Conservation (phyloP, 2,329 filamentous ascomycete genomes). For the Pseudogymnoascus sp. region DNA sequence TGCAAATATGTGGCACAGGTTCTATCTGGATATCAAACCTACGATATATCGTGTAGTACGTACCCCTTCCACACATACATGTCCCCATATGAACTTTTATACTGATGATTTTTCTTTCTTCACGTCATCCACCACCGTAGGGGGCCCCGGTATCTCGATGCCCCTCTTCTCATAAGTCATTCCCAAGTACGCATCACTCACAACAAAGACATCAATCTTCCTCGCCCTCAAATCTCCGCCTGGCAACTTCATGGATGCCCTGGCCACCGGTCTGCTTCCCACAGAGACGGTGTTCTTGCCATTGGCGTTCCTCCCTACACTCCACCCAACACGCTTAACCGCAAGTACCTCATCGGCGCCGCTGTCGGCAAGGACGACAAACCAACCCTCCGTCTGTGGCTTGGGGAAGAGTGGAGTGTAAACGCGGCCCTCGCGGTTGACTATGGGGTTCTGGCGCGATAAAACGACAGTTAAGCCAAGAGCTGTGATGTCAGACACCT, state of each 20-base stretch:
- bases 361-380: constrained; percentile 67
- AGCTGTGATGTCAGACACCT: constrained; percentile 53
- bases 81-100: not conserved
- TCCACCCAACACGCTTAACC: constrained; percentile 80
- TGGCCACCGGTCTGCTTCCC: constrained; percentile 44
- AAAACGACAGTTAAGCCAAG: constrained; percentile 57
- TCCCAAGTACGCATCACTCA: constrained; percentile 83
- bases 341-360: constrained; percentile 70
- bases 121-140: constrained; percentile 13
- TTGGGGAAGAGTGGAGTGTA: constrained; percentile 90
- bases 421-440: constrained; percentile 63
- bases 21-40: not conserved
- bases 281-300: constrained; percentile 29
- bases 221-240: constrained; percentile 41
- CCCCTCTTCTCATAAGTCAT: constrained; percentile 43
- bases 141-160: constrained; percentile 25
- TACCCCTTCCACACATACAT: not conserved
- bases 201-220: constrained; percentile 64
- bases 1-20: not conserved
- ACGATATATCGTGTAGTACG: not conserved
- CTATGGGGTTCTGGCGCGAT: constrained; percentile 58
- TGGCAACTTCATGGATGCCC: constrained; percentile 55
- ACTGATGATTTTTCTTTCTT: constrained; percentile 13
- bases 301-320: constrained; percentile 23
- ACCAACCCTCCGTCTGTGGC: constrained; percentile 89